Base-by-base conservation (phyloP, 345 rosid species). In the Barbarea vulgaris region DNA sequence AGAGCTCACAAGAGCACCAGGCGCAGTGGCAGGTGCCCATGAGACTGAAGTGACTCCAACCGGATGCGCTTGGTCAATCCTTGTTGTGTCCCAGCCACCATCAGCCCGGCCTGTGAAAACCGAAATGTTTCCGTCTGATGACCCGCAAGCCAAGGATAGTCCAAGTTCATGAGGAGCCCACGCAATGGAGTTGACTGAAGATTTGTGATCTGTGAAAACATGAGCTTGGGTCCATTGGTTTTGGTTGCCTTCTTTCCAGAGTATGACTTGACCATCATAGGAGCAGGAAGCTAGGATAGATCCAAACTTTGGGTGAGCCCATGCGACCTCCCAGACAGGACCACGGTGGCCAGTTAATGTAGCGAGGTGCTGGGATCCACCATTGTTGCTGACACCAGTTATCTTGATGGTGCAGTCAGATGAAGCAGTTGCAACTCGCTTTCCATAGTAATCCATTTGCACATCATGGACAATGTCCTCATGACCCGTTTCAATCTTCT, bases 251-350 rank as follows among this genome's bases (percentile, higher is more conserved):
- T 87, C 92, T 77, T 85, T 87, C 92, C 89, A 87, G 51, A 87
- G 70, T 21, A 87, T 84, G 67, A 87, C 88, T 70, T 86, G 89
- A 48, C 89, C 92, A 73, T 87, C 92, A 14, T 87, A 87, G 36
- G 89, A 87, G 80, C 92, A 87, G 5, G 92, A 87, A 47, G 92
- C 92, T 4, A 87, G 85, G 57, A 85, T 56, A 4, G 89, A 81
- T 31, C 92, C 92, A 55, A 84, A 87, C 69, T 87, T 87, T 7
- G 92, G 92, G 75, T 87, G 88, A 3, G 92, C 89, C 92, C 92
- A 87, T 7, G 83, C 83, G 30, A 86, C 88, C 68, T 84, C 65
- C 92, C 88, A 87, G 59, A 85, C 89, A 19, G 91, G 89, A 59
- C 91, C 91, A 52, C 74, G 84, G 64, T 87, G 91, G 47, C 89